Conservation (phyloP, 73 alveolate species). For the Paramecium octaurelia region DNA sequence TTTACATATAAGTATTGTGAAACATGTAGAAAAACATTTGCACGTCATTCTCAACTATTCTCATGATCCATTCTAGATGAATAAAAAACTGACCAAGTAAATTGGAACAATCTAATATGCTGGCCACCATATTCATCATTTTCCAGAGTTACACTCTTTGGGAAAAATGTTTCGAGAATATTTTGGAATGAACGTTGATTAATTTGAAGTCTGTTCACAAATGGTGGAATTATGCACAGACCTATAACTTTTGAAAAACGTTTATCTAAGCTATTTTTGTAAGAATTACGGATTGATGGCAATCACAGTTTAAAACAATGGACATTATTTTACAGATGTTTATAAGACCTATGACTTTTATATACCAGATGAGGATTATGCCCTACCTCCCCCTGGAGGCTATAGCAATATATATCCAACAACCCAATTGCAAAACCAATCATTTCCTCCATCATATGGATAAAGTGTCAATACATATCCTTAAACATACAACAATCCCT, state of each 20-base stretch:
- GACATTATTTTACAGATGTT: background rate
- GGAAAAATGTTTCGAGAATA: slow-evolving; percentile 27
- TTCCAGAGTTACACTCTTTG: slow-evolving; percentile 13
- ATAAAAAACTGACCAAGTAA: background rate
- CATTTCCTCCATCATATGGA: slow-evolving; percentile 3
- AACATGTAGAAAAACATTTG: slow-evolving; percentile 11
- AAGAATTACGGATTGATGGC: background rate
- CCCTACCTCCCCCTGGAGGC: background rate
- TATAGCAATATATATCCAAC: background rate
- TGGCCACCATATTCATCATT: background rate
- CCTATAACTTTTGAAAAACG: background rate
- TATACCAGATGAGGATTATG: background rate
- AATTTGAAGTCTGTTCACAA: background rate
- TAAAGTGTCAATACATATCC: background rate
- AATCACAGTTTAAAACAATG: background rate
- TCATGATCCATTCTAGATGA: background rate
- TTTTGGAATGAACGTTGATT: background rate
- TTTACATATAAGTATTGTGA: background rate
- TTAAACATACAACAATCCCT: background rate
- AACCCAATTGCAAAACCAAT: background rate
- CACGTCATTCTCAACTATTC: background rate
- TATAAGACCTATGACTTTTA: background rate
- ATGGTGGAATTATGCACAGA: slow-evolving; percentile 13
- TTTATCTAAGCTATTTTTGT: background rate
- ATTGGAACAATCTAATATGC: background rate